Conservation (phyloP, 495 filamentous ascomycete genomes). For the Tuber microsphaerosporum region DNA sequence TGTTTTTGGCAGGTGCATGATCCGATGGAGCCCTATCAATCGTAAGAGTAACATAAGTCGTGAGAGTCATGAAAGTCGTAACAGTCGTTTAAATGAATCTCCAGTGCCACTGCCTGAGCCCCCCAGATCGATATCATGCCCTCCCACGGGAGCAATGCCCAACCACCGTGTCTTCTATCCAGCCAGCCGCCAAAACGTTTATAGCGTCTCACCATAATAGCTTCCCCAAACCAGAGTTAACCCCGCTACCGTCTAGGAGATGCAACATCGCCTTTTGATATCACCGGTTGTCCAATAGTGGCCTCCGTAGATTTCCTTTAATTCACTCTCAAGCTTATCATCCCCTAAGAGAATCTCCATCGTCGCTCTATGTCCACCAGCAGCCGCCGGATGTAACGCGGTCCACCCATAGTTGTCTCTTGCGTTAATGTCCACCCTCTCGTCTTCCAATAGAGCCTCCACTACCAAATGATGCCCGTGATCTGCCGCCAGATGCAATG, state of each 20-base stretch:
- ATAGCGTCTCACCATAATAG: neutral
- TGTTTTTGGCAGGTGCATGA: neutral
- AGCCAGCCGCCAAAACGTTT: neutral
- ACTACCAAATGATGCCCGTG: neutral
- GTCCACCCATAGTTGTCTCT: neutral
- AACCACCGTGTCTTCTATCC: neutral
- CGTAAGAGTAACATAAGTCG: slow-evolving; percentile 2
- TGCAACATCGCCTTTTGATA: neutral
- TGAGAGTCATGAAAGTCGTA: slow-evolving; percentile 2
- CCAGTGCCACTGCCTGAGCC: neutral
- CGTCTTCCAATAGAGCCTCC: neutral
- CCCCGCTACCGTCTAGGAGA: neutral
- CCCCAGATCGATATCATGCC: neutral
- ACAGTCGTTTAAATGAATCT: neutral
- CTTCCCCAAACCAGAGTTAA: neutral
- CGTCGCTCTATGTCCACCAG: neutral
- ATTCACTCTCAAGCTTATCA: neutral
- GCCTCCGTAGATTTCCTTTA: neutral
- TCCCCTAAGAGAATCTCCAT: neutral
- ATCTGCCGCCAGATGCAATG: neutral
- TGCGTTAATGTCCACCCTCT: slow-evolving; percentile 4
- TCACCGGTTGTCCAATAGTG: neutral
- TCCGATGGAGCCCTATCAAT: slow-evolving; percentile 3
- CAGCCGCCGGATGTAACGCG: neutral
- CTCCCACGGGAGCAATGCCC: neutral